Base-by-base conservation (phyloP, 176 grass and related monocot species). In the Oryza coarctata region DNA sequence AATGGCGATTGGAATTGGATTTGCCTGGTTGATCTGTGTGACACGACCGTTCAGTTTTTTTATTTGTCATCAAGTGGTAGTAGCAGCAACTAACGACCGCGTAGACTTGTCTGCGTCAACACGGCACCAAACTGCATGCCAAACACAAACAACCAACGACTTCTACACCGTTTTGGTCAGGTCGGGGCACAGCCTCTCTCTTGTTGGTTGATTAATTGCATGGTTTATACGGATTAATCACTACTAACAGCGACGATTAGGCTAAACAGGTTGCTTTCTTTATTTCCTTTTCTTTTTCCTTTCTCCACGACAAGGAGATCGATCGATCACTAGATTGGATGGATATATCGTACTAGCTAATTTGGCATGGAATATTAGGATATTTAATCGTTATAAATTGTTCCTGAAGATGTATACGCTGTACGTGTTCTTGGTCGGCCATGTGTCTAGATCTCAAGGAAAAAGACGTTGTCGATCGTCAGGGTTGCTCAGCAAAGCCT, bases 91-190 rank as follows among this genome's bases (percentile, higher is more conserved):
- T 14, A 49, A 44, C 41, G 9, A 49, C 3, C 1, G 68, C 10
- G 12, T 2, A 30, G 3, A 6, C 60, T 52, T 49, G 63, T 73
- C 61, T 20, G 20, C 3, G 66, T 78, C 80, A 26, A 67, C 61
- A 36, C 44, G 61, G 36, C 81, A 14, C 45, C 35, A 1, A 64
- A 23, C 13, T 43, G 47, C 27, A n/a, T n/a, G n/a, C n/a, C n/a
- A n/a, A n/a, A n/a, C n/a, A n/a, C 60, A 6, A 73, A 27, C 80
- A 29, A 67, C 75, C 76, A 32, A 72, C 45, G 81, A 88, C 81
- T 84, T 73, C 0, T 74, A 35, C 29, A 29, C 28, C 73, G 6
- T 23, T 71, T 36, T 55, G 78, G 31, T 57, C 14, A 8, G 22
- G 30, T 8, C 55, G 25, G 15, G 32, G 32, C 32, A n/a, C n/a